phyloP scores from a whole-genome alignment of 257 asterid genomes.

The Cynanchum wilfordii region DNA sequence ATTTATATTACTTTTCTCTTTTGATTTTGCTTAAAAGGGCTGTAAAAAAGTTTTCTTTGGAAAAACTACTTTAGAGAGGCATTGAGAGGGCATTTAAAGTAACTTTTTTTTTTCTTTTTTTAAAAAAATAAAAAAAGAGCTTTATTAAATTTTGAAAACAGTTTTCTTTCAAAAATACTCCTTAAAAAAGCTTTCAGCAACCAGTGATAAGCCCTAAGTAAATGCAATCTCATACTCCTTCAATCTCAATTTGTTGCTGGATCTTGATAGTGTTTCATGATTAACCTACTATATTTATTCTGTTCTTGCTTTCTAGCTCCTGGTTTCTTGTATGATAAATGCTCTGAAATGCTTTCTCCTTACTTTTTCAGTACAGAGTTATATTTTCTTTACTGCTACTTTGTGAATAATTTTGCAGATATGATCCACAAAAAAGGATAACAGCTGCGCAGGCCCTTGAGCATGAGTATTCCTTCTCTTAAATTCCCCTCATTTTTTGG shows the following conservation, averaged over 20 bases:
- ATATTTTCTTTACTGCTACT: not conserved
- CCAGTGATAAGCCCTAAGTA: not conserved
- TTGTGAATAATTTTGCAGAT: constrained; percentile 46
- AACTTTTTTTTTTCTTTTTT: not conserved
- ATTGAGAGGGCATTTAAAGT: too few species aligned
- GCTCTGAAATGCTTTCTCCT: not conserved
- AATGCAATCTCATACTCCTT: not conserved
- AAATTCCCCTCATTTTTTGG: constrained; percentile 4
- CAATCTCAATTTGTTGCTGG: not conserved
- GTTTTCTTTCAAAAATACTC: not conserved
- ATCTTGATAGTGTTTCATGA: not conserved
- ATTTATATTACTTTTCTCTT: too few species aligned
- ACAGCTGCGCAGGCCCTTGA: constrained; percentile 97
- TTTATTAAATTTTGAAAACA: not conserved
- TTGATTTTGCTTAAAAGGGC: not conserved
- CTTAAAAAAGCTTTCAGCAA: not conserved
- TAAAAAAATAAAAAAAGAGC: not conserved
- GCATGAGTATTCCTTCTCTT: constrained; percentile 62
- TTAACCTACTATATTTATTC: not conserved
- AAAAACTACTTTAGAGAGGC: not conserved
- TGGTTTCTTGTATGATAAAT: not conserved
- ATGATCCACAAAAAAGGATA: constrained; percentile 87
- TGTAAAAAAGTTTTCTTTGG: not conserved
- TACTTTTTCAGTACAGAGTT: not conserved
- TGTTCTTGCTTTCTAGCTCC: not conserved